phyloP scores from a whole-genome alignment of 768 basidiomycete species.

The Neoboletus brunneissimus region DNA sequence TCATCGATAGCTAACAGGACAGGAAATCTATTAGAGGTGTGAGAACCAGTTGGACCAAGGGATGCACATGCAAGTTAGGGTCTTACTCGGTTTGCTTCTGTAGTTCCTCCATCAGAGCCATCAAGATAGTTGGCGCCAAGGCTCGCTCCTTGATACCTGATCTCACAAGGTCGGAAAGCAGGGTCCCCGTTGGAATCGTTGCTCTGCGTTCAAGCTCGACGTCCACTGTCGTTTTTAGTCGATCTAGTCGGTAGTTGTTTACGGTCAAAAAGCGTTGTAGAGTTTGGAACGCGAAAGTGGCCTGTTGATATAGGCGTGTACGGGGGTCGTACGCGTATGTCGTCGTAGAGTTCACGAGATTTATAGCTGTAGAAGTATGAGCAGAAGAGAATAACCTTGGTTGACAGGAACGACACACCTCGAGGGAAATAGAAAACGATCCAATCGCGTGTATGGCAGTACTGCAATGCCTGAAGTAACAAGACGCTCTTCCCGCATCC shows the following conservation, averaged over 20 bases:
- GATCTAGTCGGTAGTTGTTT: conserved; percentile 47
- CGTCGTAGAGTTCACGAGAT: conserved; percentile 72
- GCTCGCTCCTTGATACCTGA: conserved; percentile 53
- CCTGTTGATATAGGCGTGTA: conserved; percentile 76
- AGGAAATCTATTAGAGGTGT: conserved; percentile 50
- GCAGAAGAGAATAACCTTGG: neutral
- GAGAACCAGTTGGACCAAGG: neutral
- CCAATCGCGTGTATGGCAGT: conserved; percentile 65
- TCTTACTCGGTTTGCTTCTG: conserved; percentile 62
- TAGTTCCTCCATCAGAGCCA: conserved; percentile 57
- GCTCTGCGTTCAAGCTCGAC: conserved; percentile 47
- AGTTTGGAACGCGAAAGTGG: conserved; percentile 57
- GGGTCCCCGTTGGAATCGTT: conserved; percentile 45
- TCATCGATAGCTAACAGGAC: conserved; percentile 87
- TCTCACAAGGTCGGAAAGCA: conserved; percentile 53
- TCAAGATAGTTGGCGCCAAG: conserved; percentile 54
- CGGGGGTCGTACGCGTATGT: conserved; percentile 71
- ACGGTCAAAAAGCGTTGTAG: conserved; percentile 60
- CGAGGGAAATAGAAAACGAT: conserved; percentile 83
- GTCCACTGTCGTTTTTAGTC: conserved; percentile 41
- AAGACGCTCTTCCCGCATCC: conserved; percentile 84
- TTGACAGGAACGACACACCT: conserved; percentile 41
- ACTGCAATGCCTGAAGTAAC: conserved; percentile 72
- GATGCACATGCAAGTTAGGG: neutral
- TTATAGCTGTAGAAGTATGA: conserved; percentile 38